Percentiles rank a stretch among this genome's conserved stretches.
Evolutionary conservation across 1,284 basidiomycete species (phyloP).

Genomic region (Vanrija sp.): DNA sequence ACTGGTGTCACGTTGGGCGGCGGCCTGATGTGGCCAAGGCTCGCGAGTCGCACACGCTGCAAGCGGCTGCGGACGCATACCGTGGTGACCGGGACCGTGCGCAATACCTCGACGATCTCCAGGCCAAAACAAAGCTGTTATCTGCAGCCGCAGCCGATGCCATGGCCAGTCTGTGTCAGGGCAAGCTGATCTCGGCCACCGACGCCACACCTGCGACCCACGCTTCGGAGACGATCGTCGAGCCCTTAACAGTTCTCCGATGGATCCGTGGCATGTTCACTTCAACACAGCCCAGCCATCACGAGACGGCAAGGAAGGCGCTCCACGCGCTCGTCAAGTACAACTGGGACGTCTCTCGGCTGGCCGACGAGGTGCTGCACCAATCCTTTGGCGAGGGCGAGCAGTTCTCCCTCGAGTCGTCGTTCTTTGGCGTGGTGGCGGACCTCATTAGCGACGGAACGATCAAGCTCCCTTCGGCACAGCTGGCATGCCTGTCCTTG

Average conservation of each 20-base stretch:
- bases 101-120: constrained; percentile 56
- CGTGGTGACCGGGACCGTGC: constrained; percentile 57
- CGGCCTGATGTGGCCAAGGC: constrained; percentile 70
- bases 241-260: constrained; percentile 47
- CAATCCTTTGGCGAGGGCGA: constrained; percentile 64
- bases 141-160: constrained; percentile 77
- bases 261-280: constrained; percentile 53
- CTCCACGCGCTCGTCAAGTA: constrained; percentile 66
- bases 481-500: constrained; percentile 74
- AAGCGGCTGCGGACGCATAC: constrained; percentile 58
- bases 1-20: constrained; percentile 85
- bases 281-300: constrained; percentile 40
- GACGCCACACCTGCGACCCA: constrained; percentile 39
- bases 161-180: constrained; percentile 73
- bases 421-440: constrained; percentile 73
- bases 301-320: constrained; percentile 58
- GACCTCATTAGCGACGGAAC: constrained; percentile 54
- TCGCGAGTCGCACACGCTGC: constrained; percentile 69
- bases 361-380: constrained; percentile 67
- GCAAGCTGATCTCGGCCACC: constrained; percentile 34
- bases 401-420: constrained; percentile 47
- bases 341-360: constrained; percentile 58
- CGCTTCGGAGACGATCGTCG: constrained; percentile 41
- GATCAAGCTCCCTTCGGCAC: constrained; percentile 59
- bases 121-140: constrained; percentile 65